Conservation (phyloP, 352 stramenopile species). For the Phytophthora idaei region DNA sequence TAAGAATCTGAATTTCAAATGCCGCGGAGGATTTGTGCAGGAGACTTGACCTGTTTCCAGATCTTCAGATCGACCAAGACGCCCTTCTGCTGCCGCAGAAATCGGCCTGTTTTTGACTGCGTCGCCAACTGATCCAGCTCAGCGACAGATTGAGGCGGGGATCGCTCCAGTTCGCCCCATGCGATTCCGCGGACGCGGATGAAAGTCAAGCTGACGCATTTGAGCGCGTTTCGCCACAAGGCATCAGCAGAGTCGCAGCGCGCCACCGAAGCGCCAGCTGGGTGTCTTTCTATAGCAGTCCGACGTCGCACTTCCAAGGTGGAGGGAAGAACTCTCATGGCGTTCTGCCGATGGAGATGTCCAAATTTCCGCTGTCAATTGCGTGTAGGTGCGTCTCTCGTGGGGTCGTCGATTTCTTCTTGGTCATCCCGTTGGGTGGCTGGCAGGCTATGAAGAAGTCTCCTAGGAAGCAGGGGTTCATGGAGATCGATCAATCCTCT, state of each 20-base stretch:
- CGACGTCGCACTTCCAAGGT: slow-evolving; percentile 13
- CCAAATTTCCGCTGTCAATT: too few species aligned
- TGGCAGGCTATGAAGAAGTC: neutral
- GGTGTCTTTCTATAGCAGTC: slow-evolving; percentile 9
- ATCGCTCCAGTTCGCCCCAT: slow-evolving; percentile 6
- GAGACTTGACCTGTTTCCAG: slow-evolving; percentile 15
- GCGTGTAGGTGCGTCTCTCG: neutral
- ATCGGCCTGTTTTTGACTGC: slow-evolving; percentile 11
- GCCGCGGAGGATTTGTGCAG: slow-evolving; percentile 19
- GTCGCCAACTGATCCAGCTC: slow-evolving; percentile 7
- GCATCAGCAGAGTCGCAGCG: too few species aligned
- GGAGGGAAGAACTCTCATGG: neutral
- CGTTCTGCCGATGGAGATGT: neutral
- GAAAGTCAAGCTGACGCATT: slow-evolving; percentile 9
- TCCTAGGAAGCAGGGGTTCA: slow-evolving; percentile 12
- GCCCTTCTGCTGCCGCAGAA: slow-evolving; percentile 29
- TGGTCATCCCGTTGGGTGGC: slow-evolving; percentile 26
- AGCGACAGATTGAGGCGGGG: slow-evolving; percentile 32
- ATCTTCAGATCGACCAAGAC: slow-evolving; percentile 25
- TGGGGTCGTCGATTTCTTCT: slow-evolving; percentile 28
- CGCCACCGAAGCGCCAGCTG: slow-evolving; percentile 19
- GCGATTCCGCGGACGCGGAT: slow-evolving; percentile 25
- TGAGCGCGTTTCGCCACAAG: neutral
- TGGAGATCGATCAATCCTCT: slow-evolving; percentile 20
- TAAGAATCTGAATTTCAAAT: slow-evolving; percentile 5